A percentile compares a stretch with the other conserved stretches of the same genome.
Conservation (phyloP, 2,329 filamentous ascomycete genomes). For the Ceratocystiopsis sp. region DNA sequence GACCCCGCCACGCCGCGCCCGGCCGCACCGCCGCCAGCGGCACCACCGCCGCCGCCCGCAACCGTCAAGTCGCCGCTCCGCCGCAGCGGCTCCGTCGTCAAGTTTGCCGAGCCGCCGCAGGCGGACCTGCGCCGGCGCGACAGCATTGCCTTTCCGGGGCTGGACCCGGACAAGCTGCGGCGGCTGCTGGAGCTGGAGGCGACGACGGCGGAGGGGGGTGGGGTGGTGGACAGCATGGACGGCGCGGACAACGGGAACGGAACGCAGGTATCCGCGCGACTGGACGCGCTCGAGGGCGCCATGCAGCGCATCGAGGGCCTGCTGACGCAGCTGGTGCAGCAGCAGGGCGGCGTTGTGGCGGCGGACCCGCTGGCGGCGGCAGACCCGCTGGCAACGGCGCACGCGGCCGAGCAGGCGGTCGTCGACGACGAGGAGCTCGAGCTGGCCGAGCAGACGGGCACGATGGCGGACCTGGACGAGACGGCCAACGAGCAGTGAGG, state of each 20-base stretch:
- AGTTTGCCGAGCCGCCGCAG: constrained; percentile 4
- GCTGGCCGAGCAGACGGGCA: constrained; percentile 8
- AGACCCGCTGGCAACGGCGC: neutral
- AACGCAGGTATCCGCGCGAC: constrained; percentile 11
- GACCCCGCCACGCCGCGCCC: neutral
- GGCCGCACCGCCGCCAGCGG: constrained; percentile 6
- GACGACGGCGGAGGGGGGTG: constrained; percentile 16
- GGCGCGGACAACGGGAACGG: constrained; percentile 5
- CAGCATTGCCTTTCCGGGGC: constrained; percentile 36
- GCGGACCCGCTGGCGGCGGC: too few species aligned
- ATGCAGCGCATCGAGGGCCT: constrained; percentile 21
- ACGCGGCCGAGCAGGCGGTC: constrained; percentile 1
- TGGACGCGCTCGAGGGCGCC: constrained; percentile 33
- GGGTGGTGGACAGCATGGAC: neutral
- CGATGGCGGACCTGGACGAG: constrained; percentile 9
- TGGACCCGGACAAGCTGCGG: constrained; percentile 30
- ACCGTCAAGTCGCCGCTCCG: neutral
- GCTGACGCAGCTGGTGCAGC: constrained; percentile 12
- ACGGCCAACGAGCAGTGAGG: constrained; percentile 5
- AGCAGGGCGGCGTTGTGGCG: too few species aligned
- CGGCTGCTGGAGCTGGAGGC: constrained; percentile 27
- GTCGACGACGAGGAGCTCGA: constrained; percentile 7
- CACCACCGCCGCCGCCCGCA: neutral
- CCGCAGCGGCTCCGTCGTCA: constrained; percentile 3
- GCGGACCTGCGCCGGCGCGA: constrained; percentile 25